Conservation (phyloP, 352 stramenopile genomes). For the Phytophthora rubi region DNA sequence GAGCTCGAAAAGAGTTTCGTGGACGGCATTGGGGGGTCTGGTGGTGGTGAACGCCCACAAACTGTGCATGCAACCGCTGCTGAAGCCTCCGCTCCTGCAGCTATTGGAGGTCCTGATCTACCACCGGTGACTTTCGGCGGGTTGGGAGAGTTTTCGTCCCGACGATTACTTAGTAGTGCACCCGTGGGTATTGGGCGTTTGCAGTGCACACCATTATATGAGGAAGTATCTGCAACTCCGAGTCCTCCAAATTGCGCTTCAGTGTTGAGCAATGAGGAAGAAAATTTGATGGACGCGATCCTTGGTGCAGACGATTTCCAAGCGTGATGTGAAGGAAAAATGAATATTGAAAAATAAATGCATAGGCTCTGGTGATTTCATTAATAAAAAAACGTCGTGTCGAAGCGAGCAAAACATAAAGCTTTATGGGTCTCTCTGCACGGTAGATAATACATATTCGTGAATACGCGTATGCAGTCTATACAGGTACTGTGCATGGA, state of each 20-base stretch:
- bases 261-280: constrained; percentile 79
- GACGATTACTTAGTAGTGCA: constrained; percentile 69
- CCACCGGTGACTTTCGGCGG: constrained; percentile 56
- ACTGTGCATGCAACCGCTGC: constrained; percentile 60
- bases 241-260: constrained; percentile 31
- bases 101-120: constrained; percentile 27
- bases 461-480: no score
- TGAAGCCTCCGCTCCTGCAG: constrained; percentile 20
- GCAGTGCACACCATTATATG: constrained; percentile 54
- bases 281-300: constrained; percentile 86
- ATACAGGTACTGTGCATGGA: no score
- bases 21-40: constrained; percentile 37
- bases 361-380: neutral
- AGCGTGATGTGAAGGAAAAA: constrained; percentile 5
- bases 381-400: neutral
- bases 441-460: no score
- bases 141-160: constrained; percentile 36
- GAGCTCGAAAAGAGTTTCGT: constrained; percentile 88
- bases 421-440: no score
- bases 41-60: constrained; percentile 52
- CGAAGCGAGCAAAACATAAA: no score
- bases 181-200: constrained; percentile 72
- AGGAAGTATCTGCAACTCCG: constrained; percentile 10
- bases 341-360: neutral
- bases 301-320: constrained; percentile 50